These are phyloP conservation scores for Ophiostoma himal-ulmi DNA, from an alignment of 2,329 filamentous ascomycete genomes.

Conservation along the genomic window DNA sequence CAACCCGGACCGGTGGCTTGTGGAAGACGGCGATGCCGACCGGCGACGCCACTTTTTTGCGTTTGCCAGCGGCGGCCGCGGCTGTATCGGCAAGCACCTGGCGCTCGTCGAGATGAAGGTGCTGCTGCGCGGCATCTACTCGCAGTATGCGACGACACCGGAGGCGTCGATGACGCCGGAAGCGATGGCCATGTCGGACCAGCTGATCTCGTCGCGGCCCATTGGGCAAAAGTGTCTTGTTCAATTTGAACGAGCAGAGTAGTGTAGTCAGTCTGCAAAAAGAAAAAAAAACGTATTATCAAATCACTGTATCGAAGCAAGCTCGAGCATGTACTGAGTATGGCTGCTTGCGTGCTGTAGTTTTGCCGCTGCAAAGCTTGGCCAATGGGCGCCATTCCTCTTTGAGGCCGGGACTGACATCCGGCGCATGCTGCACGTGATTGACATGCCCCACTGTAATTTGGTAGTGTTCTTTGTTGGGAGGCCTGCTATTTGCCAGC, in stretches of 20 bases:
- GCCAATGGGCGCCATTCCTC: neutral
- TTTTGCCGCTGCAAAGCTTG: neutral
- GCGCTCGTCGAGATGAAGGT: constrained; percentile 64
- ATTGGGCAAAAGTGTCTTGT: constrained; percentile 54
- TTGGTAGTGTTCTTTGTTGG: too few species aligned
- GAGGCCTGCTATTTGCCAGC: neutral
- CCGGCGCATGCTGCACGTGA: neutral
- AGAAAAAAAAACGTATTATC: too few species aligned
- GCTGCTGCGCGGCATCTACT: constrained; percentile 57
- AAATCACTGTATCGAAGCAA: neutral
- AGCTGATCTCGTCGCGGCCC: constrained; percentile 61
- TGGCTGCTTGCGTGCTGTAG: too few species aligned
- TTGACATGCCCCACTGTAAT: neutral
- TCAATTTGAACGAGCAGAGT: constrained; percentile 37
- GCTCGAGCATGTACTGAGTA: neutral
- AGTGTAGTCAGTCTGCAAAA: neutral
- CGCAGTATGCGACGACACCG: constrained; percentile 49
- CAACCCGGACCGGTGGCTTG: constrained; percentile 78
- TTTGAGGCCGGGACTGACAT: neutral
- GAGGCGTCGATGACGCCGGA: constrained; percentile 49
- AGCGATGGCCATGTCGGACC: constrained; percentile 60
- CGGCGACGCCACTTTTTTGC: constrained; percentile 58
- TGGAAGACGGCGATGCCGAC: constrained; percentile 65
- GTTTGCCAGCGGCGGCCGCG: constrained; percentile 59
- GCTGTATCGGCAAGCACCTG: constrained; percentile 61